Evolutionary conservation across 176 grass and related monocot genomes (phyloP), one percentile per base, ranked within the genome.

Genomic region (Triticum timopheevii): DNA sequence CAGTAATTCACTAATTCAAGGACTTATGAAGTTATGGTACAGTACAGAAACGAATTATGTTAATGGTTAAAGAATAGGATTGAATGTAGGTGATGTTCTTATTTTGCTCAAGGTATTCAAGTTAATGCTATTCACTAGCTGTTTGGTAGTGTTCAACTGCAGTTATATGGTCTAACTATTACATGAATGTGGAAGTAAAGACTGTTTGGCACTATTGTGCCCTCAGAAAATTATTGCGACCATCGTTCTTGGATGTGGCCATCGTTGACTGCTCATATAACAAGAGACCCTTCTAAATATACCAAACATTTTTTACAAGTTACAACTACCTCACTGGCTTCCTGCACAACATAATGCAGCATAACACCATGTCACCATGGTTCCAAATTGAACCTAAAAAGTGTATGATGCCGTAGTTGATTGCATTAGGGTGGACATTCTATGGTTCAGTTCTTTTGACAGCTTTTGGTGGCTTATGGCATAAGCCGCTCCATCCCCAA

Each of bases 331-430:
- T 83, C 4, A 61, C 56, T 73, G 20, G 80, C 52, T 88, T 36
- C 61, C 28, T 65, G 9, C n/a, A 72, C 52, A 54, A 4, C 42
- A 38, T 82, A 11, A 49, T 65, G 65, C 76, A 62, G 24, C 24
- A 34, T 80, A 61, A 28, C 49, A 19, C 49, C 49, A 52, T 52
- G 49, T 54, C 50, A 33, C 27, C 66, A 45, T 33, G 25, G 11
- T 86, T 70, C 39, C 31, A 17, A 86, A 49, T 50, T 38, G 52
- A 39, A 70, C 84, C 47, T 86, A 19, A 20, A 22, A 69, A 81
- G 20, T 39, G 50, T 65, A 22, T 22, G 20, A 22, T 62, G 24
- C 31, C 27, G 34, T 77, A 61, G 61, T 61, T 23, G 5, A 27
- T 69, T 78, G 12, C 44, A 81, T 54, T 74, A 20, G 15, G 42